These are phyloP conservation scores for Skeletonema potamos DNA, from an alignment of 108 stramenopile genomes.

Conservation along the genomic window DNA sequence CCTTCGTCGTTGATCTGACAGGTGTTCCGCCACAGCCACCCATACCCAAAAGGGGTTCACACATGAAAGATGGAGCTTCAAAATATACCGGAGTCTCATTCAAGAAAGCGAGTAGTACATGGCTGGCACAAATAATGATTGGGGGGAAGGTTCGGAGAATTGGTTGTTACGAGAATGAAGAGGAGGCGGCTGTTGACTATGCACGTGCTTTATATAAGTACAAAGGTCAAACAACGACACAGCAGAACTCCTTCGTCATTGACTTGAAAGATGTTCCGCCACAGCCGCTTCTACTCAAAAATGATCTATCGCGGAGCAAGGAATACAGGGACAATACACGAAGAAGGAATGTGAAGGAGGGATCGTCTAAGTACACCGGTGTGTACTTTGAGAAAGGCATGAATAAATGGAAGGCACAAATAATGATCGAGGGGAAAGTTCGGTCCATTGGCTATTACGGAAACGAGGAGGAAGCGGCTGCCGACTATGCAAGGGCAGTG, in stretches of 20 bases:
- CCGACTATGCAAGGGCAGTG: background rate
- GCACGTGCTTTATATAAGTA: background rate
- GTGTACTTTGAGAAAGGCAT: background rate
- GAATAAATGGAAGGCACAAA: background rate
- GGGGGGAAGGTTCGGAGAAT: background rate
- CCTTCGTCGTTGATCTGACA: background rate
- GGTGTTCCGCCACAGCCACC: background rate
- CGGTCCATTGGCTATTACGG: slow-evolving; percentile 1
- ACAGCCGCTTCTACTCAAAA: background rate
- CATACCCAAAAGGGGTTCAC: background rate
- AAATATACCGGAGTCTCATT: background rate
- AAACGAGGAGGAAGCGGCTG: background rate
- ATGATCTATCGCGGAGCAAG: background rate
- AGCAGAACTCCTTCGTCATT: background rate
- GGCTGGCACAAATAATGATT: background rate
- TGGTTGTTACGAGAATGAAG: no score
- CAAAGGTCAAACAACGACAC: background rate
- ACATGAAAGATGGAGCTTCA: background rate
- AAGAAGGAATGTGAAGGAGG: background rate
- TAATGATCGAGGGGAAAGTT: background rate
- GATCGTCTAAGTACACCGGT: background rate
- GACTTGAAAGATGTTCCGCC: background rate
- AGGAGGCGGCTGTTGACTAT: background rate
- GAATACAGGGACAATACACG: background rate
- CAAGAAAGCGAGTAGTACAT: background rate